Evolutionary conservation across 768 basidiomycete species (phyloP).

Genomic region (Amanita subjunquillea): DNA sequence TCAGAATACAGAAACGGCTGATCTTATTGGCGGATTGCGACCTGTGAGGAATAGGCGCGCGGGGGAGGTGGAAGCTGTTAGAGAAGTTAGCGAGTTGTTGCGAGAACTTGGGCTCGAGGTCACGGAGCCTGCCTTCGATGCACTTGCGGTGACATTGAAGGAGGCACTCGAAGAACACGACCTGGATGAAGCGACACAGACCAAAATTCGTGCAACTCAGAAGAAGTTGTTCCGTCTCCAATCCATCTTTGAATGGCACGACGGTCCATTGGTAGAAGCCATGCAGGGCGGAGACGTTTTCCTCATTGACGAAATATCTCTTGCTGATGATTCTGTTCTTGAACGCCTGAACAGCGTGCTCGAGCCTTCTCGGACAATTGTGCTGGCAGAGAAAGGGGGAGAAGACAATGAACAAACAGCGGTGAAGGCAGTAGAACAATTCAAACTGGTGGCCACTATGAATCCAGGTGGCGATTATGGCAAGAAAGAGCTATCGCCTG

Average conservation of each 20-base stretch:
- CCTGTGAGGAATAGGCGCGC: constrained; percentile 72
- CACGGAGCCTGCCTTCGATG: constrained; percentile 14
- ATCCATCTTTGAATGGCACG: constrained; percentile 94
- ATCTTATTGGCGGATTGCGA: constrained; percentile 87
- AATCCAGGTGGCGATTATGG: constrained; percentile 99
- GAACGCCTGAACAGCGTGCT: constrained; percentile 95
- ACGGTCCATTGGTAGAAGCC: constrained; percentile 90
- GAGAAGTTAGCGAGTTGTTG: constrained; percentile 32
- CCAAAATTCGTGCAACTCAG: constrained; percentile 30
- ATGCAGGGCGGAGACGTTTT: constrained; percentile 84
- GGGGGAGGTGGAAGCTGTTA: constrained; percentile 37
- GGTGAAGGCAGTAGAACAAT: constrained; percentile 53
- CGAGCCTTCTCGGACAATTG: constrained; percentile 81
- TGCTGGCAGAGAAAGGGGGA: constrained; percentile 89
- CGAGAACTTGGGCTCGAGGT: constrained; percentile 26
- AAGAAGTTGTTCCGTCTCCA: constrained; percentile 37
- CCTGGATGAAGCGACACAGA: constrained; percentile 19
- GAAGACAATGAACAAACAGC: constrained; percentile 55
- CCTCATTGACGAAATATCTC: constrained; percentile 91
- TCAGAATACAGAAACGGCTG: constrained; percentile 96
- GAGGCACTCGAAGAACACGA: constrained; percentile 16
- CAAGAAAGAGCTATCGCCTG: constrained; percentile 97
- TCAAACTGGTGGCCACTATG: constrained; percentile 96
- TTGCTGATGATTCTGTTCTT: constrained; percentile 96
- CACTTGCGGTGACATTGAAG: constrained; percentile 17